Evolutionary conservation across 495 filamentous ascomycete species (phyloP), one percentile per base, ranked within the genome.

Genomic region (Clohesyomyces aquaticus): DNA sequence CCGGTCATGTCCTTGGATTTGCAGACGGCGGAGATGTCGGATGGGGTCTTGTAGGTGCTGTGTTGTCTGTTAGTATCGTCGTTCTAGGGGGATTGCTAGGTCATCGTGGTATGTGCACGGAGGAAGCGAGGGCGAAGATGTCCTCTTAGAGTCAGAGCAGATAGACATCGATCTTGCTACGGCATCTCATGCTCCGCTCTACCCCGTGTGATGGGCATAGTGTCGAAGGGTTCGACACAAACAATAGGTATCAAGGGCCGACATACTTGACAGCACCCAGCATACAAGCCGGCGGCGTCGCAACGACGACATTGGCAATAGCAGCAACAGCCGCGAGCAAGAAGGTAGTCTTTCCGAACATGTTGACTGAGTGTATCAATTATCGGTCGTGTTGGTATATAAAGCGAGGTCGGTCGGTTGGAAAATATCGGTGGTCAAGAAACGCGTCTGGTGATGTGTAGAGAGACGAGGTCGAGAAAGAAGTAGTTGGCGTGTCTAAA

Each of bases 181-280:
- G n/a, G n/a, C n/a, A n/a, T n/a, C n/a, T n/a, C n/a, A n/a, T n/a
- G n/a, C n/a, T n/a, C n/a, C n/a, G n/a, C n/a, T n/a, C n/a, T n/a
- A n/a, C n/a, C n/a, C 64, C 27, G 47, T 3, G 23, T 23, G 12
- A 14, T 19, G 8, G 11, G 11, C 19, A 14, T 23, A 2, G 26
- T 42, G n/a, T 56, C 29, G 4, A 42, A 4, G 29, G 18, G 14
- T 10, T 1, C 19, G 18, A n/a, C 11, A 14, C 8, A 26, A 29
- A 19, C 35, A 23, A 14, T 18, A 16, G 10, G 18, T 10, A 18
- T 3, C 11, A 21, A 16, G 21, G 46, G 22, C 22, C 12, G 25
- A 19, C 71, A 54, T 73, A 77, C 75, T 76, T 76, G 47, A 79
- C 60, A 35, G 76, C 77, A 64, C 72, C 74, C 27, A 79, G 64